Percentiles rank a stretch among this genome's conserved stretches.
phyloP scores from a whole-genome alignment of 2,329 filamentous ascomycete genomes.

The Thielaviopsis musarum region DNA sequence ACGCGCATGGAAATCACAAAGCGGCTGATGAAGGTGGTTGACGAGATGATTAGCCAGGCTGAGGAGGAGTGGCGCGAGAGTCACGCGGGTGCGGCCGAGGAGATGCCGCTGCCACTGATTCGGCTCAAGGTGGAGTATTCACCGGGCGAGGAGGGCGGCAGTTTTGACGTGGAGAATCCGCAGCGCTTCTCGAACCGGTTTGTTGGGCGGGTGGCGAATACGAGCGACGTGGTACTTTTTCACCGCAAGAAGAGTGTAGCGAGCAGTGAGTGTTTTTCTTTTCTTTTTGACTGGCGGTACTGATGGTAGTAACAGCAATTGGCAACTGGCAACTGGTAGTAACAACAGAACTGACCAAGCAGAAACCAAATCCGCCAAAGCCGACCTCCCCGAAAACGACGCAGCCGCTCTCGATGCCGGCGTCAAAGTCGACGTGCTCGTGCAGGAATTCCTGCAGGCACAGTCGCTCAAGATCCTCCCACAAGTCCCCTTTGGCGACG shows the following conservation, averaged over 20 bases:
- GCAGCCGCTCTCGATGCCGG: slow-evolving; percentile 25
- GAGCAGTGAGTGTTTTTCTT: slow-evolving; percentile 14
- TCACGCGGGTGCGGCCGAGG: slow-evolving; percentile 43
- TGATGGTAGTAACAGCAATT: too few species aligned
- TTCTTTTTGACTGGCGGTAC: background rate
- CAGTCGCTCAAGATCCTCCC: slow-evolving; percentile 87
- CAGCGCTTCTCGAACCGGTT: slow-evolving; percentile 93
- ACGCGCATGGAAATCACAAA: slow-evolving; percentile 68
- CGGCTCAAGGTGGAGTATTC: slow-evolving; percentile 84
- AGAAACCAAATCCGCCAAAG: slow-evolving; percentile 27
- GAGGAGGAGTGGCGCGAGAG: slow-evolving; percentile 62
- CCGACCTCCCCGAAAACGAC: slow-evolving; percentile 47
- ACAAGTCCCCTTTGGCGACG: slow-evolving; percentile 82
- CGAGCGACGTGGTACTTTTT: slow-evolving; percentile 85
- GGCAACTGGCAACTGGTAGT: too few species aligned
- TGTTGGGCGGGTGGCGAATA: slow-evolving; percentile 76
- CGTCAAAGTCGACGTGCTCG: slow-evolving; percentile 75
- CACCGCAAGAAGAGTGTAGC: slow-evolving; percentile 65
- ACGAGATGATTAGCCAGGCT: slow-evolving; percentile 76
- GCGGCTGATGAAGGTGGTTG: slow-evolving; percentile 59
- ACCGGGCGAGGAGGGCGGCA: slow-evolving; percentile 57
- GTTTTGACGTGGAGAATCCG: slow-evolving; percentile 84
- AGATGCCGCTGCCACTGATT: slow-evolving; percentile 62
- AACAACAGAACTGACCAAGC: background rate
- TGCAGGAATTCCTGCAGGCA: slow-evolving; percentile 70